Conservation (phyloP, 345 rosid species). For the Cardiospermum halicacabum region DNA sequence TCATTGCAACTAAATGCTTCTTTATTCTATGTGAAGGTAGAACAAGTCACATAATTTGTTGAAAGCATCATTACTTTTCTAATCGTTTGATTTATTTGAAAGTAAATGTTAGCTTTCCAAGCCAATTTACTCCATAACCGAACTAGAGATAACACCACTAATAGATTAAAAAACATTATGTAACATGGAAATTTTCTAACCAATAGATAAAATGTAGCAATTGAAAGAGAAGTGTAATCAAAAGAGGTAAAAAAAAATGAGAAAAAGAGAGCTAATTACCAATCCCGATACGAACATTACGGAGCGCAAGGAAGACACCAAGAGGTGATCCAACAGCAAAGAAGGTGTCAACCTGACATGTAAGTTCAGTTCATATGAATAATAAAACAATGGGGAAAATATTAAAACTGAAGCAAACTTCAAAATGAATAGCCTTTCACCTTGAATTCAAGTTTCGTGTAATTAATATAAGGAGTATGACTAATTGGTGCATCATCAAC, state of each 20-base stretch:
- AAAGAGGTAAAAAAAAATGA: neutral
- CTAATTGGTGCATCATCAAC: conserved; percentile 38
- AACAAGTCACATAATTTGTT: neutral
- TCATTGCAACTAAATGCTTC: neutral
- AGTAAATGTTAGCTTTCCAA: neutral
- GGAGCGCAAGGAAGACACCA: conserved; percentile 94
- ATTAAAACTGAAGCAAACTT: neutral
- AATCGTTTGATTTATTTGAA: neutral
- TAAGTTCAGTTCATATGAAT: conserved; percentile 14
- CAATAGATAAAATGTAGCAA: too few species aligned
- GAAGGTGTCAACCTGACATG: conserved; percentile 84
- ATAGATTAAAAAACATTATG: neutral
- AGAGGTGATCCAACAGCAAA: conserved; percentile 99
- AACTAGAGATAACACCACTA: neutral
- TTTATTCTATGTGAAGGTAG: neutral
- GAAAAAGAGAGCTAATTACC: conserved; percentile 37
- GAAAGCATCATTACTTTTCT: neutral
- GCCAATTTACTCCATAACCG: neutral
- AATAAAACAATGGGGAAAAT: neutral
- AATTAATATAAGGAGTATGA: conserved; percentile 76
- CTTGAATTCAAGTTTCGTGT: conserved; percentile 90
- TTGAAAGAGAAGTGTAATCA: too few species aligned
- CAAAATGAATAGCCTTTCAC: conserved; percentile 24
- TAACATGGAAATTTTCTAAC: neutral
- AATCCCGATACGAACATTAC: conserved; percentile 83